These are phyloP conservation scores for Xylaria grammica DNA, from an alignment of 495 filamentous ascomycete genomes.

Conservation along the genomic window DNA sequence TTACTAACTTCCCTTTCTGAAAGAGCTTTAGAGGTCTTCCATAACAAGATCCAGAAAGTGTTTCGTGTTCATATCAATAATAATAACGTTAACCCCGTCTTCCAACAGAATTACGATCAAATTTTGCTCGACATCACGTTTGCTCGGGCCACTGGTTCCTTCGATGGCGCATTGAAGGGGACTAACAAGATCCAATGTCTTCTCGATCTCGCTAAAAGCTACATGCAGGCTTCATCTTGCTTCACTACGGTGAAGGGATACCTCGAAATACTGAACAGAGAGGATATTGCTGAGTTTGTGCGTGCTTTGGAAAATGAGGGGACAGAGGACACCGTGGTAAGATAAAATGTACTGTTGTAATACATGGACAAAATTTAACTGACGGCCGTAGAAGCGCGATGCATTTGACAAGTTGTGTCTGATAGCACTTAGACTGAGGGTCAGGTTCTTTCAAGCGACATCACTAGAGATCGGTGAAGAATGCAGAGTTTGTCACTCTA, in stretches of 20 bases:
- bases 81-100: not conserved
- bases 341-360: not conserved
- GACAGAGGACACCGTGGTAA: not conserved
- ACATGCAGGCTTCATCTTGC: constrained; percentile 38
- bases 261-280: constrained; percentile 36
- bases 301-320: not conserved
- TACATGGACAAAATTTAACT: not conserved
- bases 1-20: not conserved
- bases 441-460: constrained; percentile 26
- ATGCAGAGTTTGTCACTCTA: constrained; percentile 37
- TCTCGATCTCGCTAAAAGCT: constrained; percentile 36
- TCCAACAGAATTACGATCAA: constrained; percentile 18
- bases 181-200: constrained; percentile 26
- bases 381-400: constrained; percentile 7
- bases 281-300: constrained; percentile 24
- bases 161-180: not conserved
- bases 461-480: not conserved
- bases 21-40: constrained; percentile 2
- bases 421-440: constrained; percentile 20
- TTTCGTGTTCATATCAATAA: not conserved
- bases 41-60: constrained; percentile 9
- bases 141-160: not conserved
- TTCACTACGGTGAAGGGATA: constrained; percentile 44
- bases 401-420: constrained; percentile 11
- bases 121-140: not conserved